Conservation (phyloP, 331 rosid species). For the Acacia pycnantha region DNA sequence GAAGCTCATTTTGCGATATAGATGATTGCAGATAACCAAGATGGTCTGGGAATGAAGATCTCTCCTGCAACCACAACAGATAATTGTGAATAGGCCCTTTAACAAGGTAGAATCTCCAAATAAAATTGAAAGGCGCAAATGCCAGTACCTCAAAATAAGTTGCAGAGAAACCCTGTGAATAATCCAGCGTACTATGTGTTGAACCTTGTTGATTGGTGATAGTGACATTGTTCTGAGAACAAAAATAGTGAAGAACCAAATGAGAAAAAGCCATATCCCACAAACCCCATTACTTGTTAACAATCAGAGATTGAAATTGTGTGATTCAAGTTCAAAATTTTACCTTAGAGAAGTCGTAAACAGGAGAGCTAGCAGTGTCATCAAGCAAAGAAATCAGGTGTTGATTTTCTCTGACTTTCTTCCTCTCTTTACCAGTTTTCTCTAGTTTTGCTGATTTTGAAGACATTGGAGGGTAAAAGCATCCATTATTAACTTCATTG, state of each 20-base stretch:
- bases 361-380: constrained; percentile 92
- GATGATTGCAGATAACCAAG: constrained; percentile 50
- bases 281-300: neutral
- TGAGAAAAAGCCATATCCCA: neutral
- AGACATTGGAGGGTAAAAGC: constrained; percentile 31
- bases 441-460: constrained; percentile 29
- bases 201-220: constrained; percentile 47
- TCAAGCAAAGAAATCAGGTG: constrained; percentile 55
- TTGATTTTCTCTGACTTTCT: constrained; percentile 43
- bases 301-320: neutral
- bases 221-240: constrained; percentile 44
- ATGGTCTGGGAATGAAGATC: constrained; percentile 59
- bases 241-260: constrained; percentile 13
- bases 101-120: neutral
- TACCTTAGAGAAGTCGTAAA: constrained; percentile 63
- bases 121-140: neutral
- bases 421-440: constrained; percentile 39
- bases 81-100: neutral
- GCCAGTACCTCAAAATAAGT: constrained; percentile 60
- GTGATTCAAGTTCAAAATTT: constrained; percentile 18
- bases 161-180: constrained; percentile 79
- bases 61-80: constrained; percentile 52
- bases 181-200: constrained; percentile 46
- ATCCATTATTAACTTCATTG: constrained; percentile 32
- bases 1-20: constrained; percentile 54